A percentile compares a stretch with the other conserved stretches of the same genome.
Conservation (phyloP, 2,329 filamentous ascomycete genomes). For the Trichoderma aggressivum region DNA sequence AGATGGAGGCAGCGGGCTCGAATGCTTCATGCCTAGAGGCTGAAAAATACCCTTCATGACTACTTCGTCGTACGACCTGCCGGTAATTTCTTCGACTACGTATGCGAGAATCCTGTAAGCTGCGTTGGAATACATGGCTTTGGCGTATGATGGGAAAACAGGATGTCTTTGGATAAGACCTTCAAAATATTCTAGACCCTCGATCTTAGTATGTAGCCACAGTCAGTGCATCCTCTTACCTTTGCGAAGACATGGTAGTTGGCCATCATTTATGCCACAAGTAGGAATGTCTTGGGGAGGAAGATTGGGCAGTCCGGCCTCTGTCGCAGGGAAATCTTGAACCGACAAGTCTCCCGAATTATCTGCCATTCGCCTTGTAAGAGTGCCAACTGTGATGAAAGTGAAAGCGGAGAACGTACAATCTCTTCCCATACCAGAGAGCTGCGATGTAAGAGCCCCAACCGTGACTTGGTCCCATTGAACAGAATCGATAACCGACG, state of each 20-base stretch:
- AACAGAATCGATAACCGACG: slow-evolving; percentile 2
- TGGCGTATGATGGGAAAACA: slow-evolving; percentile 21
- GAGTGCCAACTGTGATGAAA: neutral
- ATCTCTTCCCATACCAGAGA: slow-evolving; percentile 14
- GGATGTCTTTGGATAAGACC: slow-evolving; percentile 19
- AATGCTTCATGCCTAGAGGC: slow-evolving; percentile 15
- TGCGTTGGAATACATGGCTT: slow-evolving; percentile 25
- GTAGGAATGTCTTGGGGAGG: slow-evolving; percentile 11
- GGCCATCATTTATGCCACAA: slow-evolving; percentile 16
- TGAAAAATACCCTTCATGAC: slow-evolving; percentile 7
- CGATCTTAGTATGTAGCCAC: neutral
- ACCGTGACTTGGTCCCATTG: slow-evolving; percentile 18
- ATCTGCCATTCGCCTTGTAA: neutral
- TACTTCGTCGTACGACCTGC: slow-evolving; percentile 18
- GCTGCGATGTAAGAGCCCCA: slow-evolving; percentile 16
- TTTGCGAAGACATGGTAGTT: neutral
- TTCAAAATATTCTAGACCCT: slow-evolving; percentile 20
- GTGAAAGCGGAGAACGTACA: neutral
- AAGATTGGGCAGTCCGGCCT: neutral
- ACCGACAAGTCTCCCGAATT: slow-evolving; percentile 7
- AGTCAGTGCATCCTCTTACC: neutral
- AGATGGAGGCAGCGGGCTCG: slow-evolving; percentile 9
- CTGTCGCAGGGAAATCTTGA: slow-evolving; percentile 3
- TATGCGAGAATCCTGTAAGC: slow-evolving; percentile 25
- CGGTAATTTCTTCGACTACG: slow-evolving; percentile 24